Conservation (phyloP, 345 rosid species). For the sweet orange (Citrus sinensis) region DNA sequence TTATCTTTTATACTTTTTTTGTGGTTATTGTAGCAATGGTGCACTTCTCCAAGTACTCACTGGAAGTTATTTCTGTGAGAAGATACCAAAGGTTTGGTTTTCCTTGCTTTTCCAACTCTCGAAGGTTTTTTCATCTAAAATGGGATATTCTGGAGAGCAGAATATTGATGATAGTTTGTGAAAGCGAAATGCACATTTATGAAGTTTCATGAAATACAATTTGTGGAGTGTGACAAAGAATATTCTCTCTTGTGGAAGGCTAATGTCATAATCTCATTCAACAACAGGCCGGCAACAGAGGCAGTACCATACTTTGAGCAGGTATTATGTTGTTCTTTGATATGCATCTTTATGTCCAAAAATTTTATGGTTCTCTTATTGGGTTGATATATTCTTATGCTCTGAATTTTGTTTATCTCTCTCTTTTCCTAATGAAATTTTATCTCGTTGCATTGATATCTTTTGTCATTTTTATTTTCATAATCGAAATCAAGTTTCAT, state of each 20-base stretch:
- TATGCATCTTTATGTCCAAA: neutral
- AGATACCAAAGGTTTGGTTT: slow-evolving; percentile 80
- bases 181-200: slow-evolving; percentile 19
- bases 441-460: neutral
- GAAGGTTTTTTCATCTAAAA: neutral
- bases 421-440: neutral
- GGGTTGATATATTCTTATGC: neutral
- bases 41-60: slow-evolving; percentile 86
- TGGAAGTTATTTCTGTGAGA: slow-evolving; percentile 83
- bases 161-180: slow-evolving; percentile 9
- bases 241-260: slow-evolving; percentile 69
- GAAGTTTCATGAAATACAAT: slow-evolving; percentile 10
- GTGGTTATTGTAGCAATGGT: slow-evolving; percentile 64
- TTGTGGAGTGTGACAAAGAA: slow-evolving; percentile 43
- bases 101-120: neutral
- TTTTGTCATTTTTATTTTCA: neutral
- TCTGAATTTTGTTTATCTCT: neutral
- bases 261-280: slow-evolving; percentile 87
- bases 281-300: slow-evolving; percentile 95
- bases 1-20: slow-evolving; percentile 9
- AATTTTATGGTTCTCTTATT: neutral
- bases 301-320: slow-evolving; percentile 97
- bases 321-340: slow-evolving; percentile 37
- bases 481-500: neutral
- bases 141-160: neutral